Base-by-base conservation (phyloP, 2,329 filamentous ascomycete species). In the Diaporthe destruens region DNA sequence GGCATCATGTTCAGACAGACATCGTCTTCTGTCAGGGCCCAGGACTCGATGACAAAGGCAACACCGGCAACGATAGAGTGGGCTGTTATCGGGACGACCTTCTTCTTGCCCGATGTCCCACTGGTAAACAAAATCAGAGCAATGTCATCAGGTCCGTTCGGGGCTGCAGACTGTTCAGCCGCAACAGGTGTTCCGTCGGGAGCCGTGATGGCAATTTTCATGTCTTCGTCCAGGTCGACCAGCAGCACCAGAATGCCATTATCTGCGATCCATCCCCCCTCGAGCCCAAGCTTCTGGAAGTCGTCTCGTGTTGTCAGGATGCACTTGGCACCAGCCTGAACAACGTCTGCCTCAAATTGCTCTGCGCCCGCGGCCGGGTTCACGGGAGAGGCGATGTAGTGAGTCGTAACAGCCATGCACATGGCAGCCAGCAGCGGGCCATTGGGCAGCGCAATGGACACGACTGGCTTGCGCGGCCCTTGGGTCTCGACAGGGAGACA, bases 121-220 rank as follows among this genome's bases (percentile, higher is more conserved):
- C 86, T 88, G 0, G 88, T 90, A 76, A 89, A 89, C 1, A 90
- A 81, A 57, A 89, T 82, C 67, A 90, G 81, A 5, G 82, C 83
- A 29, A 94, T 87, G 84, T 97, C 94, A 74, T 95, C 92, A n/a
- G 92, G 89, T 7, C 36, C 23, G 20, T 74, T 74, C 6, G 71
- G 66, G n/a, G 59, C 5, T n/a, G 59, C 53, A 8, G 71, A 9
- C 5, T 23, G n/a, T 12, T 54, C 34, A 32, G 53, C 16, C 6
- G 39, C 23, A 2, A 70, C 23, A 6, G 32, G 23, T 6, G 12
- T 44, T 12, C 72, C 72, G 36, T 71, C 51, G 14, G 47, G 36
- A 9, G 54, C 23, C 0, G 66, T 67, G 32, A 74, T 49, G 23
- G 25, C 32, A 32, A 74, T 74, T 20, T 23, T 74, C 72, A 72